Evolutionary conservation across 495 filamentous ascomycete species (phyloP).

Genomic region (Neurospora terricola): DNA sequence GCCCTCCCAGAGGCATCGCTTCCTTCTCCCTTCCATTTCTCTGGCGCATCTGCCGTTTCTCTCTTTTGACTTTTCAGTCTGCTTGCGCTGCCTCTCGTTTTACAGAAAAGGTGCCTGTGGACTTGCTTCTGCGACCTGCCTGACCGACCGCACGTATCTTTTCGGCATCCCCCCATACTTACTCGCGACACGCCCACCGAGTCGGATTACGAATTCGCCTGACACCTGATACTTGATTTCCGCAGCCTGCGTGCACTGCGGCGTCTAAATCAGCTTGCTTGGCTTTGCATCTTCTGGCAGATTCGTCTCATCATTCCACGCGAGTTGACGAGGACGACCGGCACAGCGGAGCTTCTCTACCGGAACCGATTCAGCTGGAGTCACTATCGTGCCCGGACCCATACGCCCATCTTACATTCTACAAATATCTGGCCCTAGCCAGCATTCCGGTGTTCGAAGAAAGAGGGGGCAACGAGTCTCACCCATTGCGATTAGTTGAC

Average conservation of each 20-base stretch:
- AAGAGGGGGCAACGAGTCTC: neutral
- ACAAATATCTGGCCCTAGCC: neutral
- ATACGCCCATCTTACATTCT: neutral
- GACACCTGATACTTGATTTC: neutral
- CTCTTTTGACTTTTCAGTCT: slow-evolving; percentile 3
- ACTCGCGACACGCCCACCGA: neutral
- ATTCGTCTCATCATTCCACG: neutral
- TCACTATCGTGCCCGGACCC: neutral
- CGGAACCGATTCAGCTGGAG: neutral
- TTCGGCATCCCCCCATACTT: slow-evolving; percentile 2
- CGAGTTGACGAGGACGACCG: neutral
- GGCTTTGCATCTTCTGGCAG: neutral
- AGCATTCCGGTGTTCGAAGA: neutral
- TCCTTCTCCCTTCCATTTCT: neutral
- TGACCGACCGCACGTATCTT: slow-evolving; percentile 1
- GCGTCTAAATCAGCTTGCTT: neutral
- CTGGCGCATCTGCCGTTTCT: slow-evolving; percentile 9
- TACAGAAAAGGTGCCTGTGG: neutral
- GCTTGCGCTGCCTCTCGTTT: slow-evolving; percentile 4
- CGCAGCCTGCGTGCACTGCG: neutral
- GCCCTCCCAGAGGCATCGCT: neutral
- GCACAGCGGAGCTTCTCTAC: neutral
- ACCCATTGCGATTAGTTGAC: neutral
- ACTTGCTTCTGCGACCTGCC: neutral
- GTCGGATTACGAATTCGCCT: neutral